Evolutionary conservation across 108 stramenopile species (phyloP).

Genomic region (Cyclostephanos tholiformis): DNA sequence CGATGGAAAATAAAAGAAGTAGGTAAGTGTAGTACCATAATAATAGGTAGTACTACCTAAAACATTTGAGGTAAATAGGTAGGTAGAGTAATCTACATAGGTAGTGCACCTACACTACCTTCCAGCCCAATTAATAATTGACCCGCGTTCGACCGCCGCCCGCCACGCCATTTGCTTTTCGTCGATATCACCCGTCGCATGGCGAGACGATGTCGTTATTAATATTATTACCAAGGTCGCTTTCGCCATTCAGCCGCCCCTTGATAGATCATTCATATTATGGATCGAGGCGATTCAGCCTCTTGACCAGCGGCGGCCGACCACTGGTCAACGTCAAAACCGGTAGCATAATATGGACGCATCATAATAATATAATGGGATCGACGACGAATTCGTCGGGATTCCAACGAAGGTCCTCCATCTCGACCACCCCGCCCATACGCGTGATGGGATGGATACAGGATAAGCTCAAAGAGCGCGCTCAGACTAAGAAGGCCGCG

Average conservation of each 20-base stretch:
- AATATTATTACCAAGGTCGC: neutral
- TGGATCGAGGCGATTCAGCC: neutral
- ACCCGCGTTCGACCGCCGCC: no score
- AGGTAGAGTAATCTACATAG: no score
- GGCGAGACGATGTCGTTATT: neutral
- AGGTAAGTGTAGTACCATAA: no score
- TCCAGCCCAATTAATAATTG: no score
- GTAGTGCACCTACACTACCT: no score
- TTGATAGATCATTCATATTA: neutral
- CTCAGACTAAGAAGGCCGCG: conserved; percentile 56
- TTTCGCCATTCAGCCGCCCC: neutral
- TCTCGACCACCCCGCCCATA: conserved; percentile 3
- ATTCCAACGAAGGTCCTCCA: neutral
- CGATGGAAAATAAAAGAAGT: no score
- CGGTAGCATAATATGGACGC: neutral
- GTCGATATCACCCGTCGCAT: no score
- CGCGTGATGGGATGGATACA: conserved; percentile 42
- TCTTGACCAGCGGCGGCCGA: neutral
- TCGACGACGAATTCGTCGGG: neutral
- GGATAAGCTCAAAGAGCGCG: conserved; percentile 57
- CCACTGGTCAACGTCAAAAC: neutral
- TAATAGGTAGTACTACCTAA: no score
- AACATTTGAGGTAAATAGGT: no score
- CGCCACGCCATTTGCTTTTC: no score
- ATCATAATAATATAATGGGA: neutral